Base-by-base conservation (phyloP, 1,284 basidiomycete species). In the Papiliotrema flavescens region DNA sequence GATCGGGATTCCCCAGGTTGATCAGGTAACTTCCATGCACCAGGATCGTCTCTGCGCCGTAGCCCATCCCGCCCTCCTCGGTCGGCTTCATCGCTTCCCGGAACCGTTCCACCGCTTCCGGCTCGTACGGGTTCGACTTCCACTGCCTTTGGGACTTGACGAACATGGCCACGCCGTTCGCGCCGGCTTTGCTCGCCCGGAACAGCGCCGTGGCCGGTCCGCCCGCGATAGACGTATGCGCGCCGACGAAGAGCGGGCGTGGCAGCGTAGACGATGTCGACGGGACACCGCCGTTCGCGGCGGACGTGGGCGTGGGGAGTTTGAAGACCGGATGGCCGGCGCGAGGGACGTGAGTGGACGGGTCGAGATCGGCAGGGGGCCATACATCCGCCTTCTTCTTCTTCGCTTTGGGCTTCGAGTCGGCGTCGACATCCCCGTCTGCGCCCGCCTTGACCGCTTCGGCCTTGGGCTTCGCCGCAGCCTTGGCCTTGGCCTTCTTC, bases 11-110 rank as follows among this genome's bases (percentile, higher is more conserved):
- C 20, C 85, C 90, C 0, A 93, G 79, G 67, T 93, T 93, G 55
- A 92, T 83, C 28, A 94, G 80, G 67, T 92, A 94, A 67, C 84
- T 90, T 19, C 89, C 89, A 61, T 92, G 90, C 0, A 89, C 89
- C 4, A 92, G 76, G 2, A 90, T 80, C 56, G 85, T 76, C 26
- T 78, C 75, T 2, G 81, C 74, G 0, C 79, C 75, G 65, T 89
- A 90, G 0, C 81, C 81, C 59, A 85, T 80, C 26, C 73, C 73
- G 19, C 69, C 72, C 15, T 73, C 58, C 9, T 67, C 66, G 47
- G 64, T 63, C 20, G 79, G 77, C 53, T 76, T 66, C 80, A 89
- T 79, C 20, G 81, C 78, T 32, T 75, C 66, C 62, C 83, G 83
- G 76, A 88, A 90, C 42, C 74, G 60, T 0, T 72, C 51, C 2